Conservation (phyloP, 371 early-diverging fungal genomes). For the Lichtheimia ramosa region DNA sequence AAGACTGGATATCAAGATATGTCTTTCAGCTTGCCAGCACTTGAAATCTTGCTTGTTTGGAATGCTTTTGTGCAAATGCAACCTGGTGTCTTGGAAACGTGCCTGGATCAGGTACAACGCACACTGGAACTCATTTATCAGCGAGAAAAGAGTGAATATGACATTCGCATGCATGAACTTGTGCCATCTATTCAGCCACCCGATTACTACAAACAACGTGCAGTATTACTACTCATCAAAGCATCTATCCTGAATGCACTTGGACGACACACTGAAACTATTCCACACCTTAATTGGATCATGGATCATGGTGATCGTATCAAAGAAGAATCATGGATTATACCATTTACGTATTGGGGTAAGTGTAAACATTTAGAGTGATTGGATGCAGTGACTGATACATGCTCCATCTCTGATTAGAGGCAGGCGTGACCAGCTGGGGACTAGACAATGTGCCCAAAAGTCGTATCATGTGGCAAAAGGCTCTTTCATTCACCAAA, state of each 20-base stretch:
- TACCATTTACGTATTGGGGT: constrained; percentile 69
- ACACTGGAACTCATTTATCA: constrained; percentile 47
- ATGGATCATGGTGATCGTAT: constrained; percentile 52
- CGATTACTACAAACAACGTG: constrained; percentile 48
- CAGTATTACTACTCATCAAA: constrained; percentile 38
- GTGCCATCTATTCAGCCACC: constrained; percentile 43
- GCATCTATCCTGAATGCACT: constrained; percentile 45
- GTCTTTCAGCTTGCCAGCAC: constrained; percentile 50
- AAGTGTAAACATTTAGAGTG: constrained; percentile 13
- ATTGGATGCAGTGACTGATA: neutral
- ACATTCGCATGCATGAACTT: constrained; percentile 38
- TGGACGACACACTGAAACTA: constrained; percentile 33
- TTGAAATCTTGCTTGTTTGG: constrained; percentile 60
- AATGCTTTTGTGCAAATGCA: constrained; percentile 62
- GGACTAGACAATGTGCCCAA: constrained; percentile 45
- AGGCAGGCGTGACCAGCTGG: constrained; percentile 64
- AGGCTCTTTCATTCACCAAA: constrained; percentile 48
- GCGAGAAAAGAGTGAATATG: constrained; percentile 45
- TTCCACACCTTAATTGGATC: constrained; percentile 60
- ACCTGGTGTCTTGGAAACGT: constrained; percentile 32
- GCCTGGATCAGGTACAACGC: constrained; percentile 36
- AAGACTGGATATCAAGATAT: constrained; percentile 58
- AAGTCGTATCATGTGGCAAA: constrained; percentile 53
- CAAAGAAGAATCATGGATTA: constrained; percentile 55
- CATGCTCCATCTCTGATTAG: constrained; percentile 19